Percentiles rank a stretch among this genome's conserved stretches.
These are phyloP conservation scores for Pythium graminicola DNA, from an alignment of 352 stramenopile genomes.

Conservation along the genomic window DNA sequence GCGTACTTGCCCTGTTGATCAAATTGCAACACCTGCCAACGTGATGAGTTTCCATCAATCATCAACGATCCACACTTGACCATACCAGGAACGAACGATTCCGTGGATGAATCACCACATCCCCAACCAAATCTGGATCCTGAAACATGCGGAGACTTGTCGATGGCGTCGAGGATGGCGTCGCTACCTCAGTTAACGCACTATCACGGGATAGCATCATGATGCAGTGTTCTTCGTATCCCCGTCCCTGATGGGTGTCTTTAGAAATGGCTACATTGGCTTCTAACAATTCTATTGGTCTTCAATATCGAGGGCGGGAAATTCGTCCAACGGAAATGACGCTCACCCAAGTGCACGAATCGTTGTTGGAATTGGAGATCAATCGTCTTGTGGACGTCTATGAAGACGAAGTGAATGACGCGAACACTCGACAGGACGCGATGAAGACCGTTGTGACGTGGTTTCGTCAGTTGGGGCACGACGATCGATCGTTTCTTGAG, in stretches of 20 bases:
- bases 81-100: conserved; percentile 22
- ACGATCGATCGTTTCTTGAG: conserved; percentile 19
- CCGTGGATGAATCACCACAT: conserved; percentile 1
- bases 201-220: conserved; percentile 2
- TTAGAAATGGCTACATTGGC: conserved; percentile 1
- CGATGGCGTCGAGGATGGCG: conserved; percentile 10
- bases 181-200: conserved; percentile 17
- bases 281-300: no score
- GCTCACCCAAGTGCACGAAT: conserved; percentile 9
- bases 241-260: background rate
- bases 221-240: no score
- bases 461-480: conserved; percentile 10
- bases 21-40: conserved; percentile 24
- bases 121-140: background rate
- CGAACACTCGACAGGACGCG: conserved; percentile 1
- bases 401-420: background rate
- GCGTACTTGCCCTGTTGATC: conserved; percentile 22
- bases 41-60: background rate
- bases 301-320: no score
- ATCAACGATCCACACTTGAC: no score
- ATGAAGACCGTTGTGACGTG: conserved; percentile 1
- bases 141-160: conserved; percentile 3
- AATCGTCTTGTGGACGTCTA: conserved; percentile 13
- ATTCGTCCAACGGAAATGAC: background rate
- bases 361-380: conserved; percentile 19